Base-by-base conservation (phyloP, 257 asterid genomes). In the Nicotiana otophora region DNA sequence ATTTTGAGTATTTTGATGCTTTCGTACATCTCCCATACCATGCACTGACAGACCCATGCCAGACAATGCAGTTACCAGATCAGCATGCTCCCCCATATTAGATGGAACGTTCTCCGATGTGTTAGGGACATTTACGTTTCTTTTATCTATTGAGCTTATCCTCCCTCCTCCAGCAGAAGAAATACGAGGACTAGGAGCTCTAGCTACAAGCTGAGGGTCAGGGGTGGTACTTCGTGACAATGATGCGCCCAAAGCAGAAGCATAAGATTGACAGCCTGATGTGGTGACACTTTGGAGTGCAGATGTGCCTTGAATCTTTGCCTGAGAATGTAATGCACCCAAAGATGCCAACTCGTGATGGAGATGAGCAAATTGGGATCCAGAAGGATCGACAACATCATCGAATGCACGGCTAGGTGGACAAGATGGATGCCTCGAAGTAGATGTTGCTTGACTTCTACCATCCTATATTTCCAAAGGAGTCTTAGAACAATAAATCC, bases 391-490 rank as follows among this genome's bases (percentile, higher is more conserved):
- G 10, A 82, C 77, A 28, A 69, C 65, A 66, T 78, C 86, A 77
- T 85, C 91, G 48, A 81, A 86, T 51, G 90, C 87, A 67, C 76
- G 82, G 85, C 87, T 85, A 51, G 86, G 64, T 31, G 89, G 88
- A 72, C 75, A 88, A 55, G 92, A 87, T n/a, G 85, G 89, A 68
- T 86, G 90, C 65, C 91, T 80, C 84, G 91, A 82, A 84, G 85
- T 83, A 17, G 86, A 67, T 55, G 82, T 62, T 28, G 87, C 30
- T 48, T 86, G 84, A 65, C 69, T 84, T 80, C 80, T 42, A 42
- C 85, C 92, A 65, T 91, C 92, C 98, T 93, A 87, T 86, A 86
- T 30, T 75, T 67, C 62, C 23, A 55, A 33, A n/a, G 17, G n/a
- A 83, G 46, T 80, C 30, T 77, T 46, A 33, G 30, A 31, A n/a